Base-by-base conservation (phyloP, 1,284 basidiomycete species). In the Ustilago lituana region DNA sequence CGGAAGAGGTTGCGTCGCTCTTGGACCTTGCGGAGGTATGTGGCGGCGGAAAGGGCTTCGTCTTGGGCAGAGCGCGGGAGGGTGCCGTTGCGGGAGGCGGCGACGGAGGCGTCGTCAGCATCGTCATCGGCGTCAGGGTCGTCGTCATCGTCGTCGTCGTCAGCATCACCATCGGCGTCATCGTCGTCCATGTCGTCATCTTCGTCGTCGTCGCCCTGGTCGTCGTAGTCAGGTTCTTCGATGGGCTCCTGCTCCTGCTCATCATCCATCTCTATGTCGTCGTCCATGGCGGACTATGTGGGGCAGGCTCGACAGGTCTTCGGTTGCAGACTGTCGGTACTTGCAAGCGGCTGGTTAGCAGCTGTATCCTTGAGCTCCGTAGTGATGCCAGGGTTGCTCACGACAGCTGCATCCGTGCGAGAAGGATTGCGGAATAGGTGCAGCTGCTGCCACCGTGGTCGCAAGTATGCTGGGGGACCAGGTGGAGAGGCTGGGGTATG, bases 191-290 rank as follows among this genome's bases (percentile, higher is more conserved):
- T 54, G 24, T 58, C 65, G 17, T 36, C 64, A 11, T 57, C 51
- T 5, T 51, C 47, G 14, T 55, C 45, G 29, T 63, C 56, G 17
- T 46, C 53, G 20, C 67, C 60, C 12, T 62, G 47, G 15, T 59
- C 62, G 23, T 70, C 59, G 31, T 53, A 49, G 29, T 60, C 64
- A n/a, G 53, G 45, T 12, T 65, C 64, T 20, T 60, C 58, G 41
- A 58, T 48, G 35, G 48, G 51, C 17, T 64, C 54, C 35, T 58
- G 52, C 41, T 70, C 61, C 22, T 61, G 63, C 27, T 68, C 71
- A n/a, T 65, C 60, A 26, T 76, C 71, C 44, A 66, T 52, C 20
- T 73, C 62, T 50, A 70, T 60, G 27, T 73, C 66, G 51, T 73
- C 65, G 56, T 70, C 66, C 59, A 70, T 69, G 45, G 15, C 49